Conservation (phyloP, 2,329 filamentous ascomycete genomes). For the Talaromyces sp. region DNA sequence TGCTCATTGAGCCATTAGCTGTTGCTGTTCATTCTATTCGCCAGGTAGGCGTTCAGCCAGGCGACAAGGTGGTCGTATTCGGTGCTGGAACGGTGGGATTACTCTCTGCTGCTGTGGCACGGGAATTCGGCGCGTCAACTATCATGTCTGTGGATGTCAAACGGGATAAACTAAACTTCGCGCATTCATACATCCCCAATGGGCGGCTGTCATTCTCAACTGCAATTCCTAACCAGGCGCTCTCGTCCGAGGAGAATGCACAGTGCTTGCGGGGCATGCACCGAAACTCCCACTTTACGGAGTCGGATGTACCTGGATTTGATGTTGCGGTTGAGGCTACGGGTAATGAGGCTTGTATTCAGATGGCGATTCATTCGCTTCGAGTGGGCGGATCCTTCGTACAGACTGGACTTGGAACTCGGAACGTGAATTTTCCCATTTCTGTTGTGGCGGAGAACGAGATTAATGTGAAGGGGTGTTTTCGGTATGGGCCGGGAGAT, state of each 20-base stretch:
- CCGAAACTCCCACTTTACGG: slow-evolving; percentile 8
- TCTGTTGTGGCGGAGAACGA: slow-evolving; percentile 40
- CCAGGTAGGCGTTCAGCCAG: slow-evolving; percentile 42
- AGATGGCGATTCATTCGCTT: slow-evolving; percentile 47
- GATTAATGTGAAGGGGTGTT: slow-evolving; percentile 36
- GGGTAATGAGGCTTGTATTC: slow-evolving; percentile 48
- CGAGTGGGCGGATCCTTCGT: slow-evolving; percentile 34
- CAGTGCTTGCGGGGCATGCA: slow-evolving; percentile 34
- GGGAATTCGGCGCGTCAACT: slow-evolving; percentile 61
- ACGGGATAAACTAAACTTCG: slow-evolving; percentile 62
- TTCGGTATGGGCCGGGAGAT: slow-evolving; percentile 38
- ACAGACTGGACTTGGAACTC: slow-evolving; percentile 41
- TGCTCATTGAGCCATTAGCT: slow-evolving; percentile 53
- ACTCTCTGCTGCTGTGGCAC: slow-evolving; percentile 64
- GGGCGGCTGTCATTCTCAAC: slow-evolving; percentile 12
- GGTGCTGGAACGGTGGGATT: slow-evolving; percentile 67
- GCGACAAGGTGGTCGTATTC: slow-evolving; percentile 57
- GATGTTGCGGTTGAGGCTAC: slow-evolving; percentile 49
- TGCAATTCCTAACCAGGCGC: slow-evolving; percentile 9
- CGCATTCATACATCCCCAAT: slow-evolving; percentile 15
- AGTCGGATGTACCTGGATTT: slow-evolving; percentile 42
- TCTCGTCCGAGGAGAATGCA: slow-evolving; percentile 29
- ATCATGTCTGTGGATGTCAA: slow-evolving; percentile 66
- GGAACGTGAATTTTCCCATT: slow-evolving; percentile 43
- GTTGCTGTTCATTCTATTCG: slow-evolving; percentile 52